phyloP scores from a whole-genome alignment of 805 yeast genomes.

The Barnettozyma sp. region DNA sequence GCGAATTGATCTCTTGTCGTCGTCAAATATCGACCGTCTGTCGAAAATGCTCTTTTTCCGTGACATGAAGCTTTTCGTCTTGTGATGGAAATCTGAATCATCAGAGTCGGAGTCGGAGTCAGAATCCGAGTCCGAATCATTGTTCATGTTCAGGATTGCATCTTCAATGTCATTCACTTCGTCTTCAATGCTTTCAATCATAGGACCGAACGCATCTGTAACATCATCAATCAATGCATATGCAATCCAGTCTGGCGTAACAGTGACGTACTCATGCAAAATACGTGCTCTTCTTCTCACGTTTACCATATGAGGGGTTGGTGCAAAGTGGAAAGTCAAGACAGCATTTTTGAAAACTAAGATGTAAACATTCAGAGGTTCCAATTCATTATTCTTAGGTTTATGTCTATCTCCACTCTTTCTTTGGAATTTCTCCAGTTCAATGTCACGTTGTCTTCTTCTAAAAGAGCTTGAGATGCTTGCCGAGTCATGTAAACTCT shows the following conservation, averaged over 20 bases:
- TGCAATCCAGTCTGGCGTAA: slow-evolving; percentile 94
- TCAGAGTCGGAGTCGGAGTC: slow-evolving; percentile 27
- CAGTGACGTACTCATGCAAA: slow-evolving; percentile 79
- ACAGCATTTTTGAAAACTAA: slow-evolving; percentile 60
- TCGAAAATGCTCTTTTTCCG: slow-evolving; percentile 14
- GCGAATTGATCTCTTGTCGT: slow-evolving; percentile 19
- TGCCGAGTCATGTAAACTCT: slow-evolving; percentile 6
- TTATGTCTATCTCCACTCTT: slow-evolving; percentile 39
- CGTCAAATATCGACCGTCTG: slow-evolving; percentile 14
- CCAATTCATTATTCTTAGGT: slow-evolving; percentile 51
- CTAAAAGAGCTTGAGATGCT: slow-evolving; percentile 23
- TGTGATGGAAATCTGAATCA: slow-evolving; percentile 10
- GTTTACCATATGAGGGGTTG: slow-evolving; percentile 92
- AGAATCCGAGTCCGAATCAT: slow-evolving; percentile 30
- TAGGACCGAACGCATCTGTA: slow-evolving; percentile 95
- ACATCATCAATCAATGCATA: slow-evolving; percentile 95
- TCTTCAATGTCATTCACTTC: slow-evolving; percentile 96
- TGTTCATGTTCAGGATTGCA: slow-evolving; percentile 80
- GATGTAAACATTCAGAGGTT: slow-evolving; percentile 79
- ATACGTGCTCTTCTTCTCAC: slow-evolving; percentile 90
- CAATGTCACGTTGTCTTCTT: slow-evolving; percentile 27
- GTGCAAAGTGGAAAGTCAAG: slow-evolving; percentile 82
- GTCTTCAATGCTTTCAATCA: slow-evolving; percentile 88
- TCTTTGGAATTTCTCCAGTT: slow-evolving; percentile 33
- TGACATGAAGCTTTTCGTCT: slow-evolving; percentile 4